These are phyloP conservation scores for Ramularia collo-cygni DNA, from an alignment of 2,329 filamentous ascomycete genomes.

Conservation along the genomic window DNA sequence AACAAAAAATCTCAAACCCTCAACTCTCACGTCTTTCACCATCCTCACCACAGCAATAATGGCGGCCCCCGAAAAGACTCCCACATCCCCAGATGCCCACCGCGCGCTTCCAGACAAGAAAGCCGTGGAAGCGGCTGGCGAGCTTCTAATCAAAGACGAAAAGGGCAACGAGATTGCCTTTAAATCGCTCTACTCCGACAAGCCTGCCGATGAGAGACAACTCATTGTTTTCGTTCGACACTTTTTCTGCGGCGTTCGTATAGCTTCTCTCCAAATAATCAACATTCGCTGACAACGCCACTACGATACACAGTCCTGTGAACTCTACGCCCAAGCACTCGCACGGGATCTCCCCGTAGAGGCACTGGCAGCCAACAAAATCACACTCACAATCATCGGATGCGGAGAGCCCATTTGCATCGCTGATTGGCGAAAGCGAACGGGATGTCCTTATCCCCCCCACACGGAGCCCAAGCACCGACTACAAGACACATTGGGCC, in stretches of 20 bases:
- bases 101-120: slow-evolving; percentile 13
- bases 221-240: slow-evolving; percentile 35
- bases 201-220: slow-evolving; percentile 16
- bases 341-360: slow-evolving; percentile 19
- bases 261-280: background rate
- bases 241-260: slow-evolving; percentile 35
- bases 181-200: slow-evolving; percentile 22
- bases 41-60: slow-evolving; percentile 3
- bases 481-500: slow-evolving; percentile 28
- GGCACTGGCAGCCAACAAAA: slow-evolving; percentile 17
- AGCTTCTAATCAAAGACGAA: slow-evolving; percentile 22
- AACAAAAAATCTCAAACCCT: too few relatives aligned
- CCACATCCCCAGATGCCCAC: slow-evolving; percentile 6
- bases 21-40: too few relatives aligned
- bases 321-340: slow-evolving; percentile 29
- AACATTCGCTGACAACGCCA: background rate
- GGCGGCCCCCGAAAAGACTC: slow-evolving; percentile 8
- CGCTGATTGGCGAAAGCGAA: slow-evolving; percentile 25
- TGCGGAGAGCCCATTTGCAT: slow-evolving; percentile 29
- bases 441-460: slow-evolving; percentile 25
- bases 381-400: slow-evolving; percentile 29
- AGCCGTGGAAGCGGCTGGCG: slow-evolving; percentile 17
- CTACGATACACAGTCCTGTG: slow-evolving; percentile 23
- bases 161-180: slow-evolving; percentile 22
- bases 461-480: slow-evolving; percentile 28